Percentiles rank a stretch among this genome's conserved stretches.
These are phyloP conservation scores for Boechera stricta DNA, from an alignment of 345 rosid genomes.

Conservation along the genomic window DNA sequence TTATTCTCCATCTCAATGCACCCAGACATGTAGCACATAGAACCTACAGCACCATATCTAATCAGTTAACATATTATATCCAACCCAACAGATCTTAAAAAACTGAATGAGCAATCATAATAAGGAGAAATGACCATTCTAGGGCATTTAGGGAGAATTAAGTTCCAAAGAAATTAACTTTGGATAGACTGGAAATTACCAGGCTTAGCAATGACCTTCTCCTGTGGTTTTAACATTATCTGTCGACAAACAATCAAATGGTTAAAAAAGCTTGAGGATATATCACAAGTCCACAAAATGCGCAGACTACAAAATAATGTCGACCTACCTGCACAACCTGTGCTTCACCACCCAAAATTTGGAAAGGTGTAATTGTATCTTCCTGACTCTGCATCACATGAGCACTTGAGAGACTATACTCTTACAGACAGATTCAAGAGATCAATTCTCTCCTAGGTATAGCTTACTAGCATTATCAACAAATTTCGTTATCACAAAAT, in stretches of 20 bases:
- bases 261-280: background rate
- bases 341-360: conserved; percentile 98
- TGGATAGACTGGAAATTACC: conserved; percentile 51
- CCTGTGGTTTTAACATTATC: conserved; percentile 96
- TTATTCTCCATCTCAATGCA: conserved; percentile 88
- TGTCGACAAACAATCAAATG: conserved; percentile 40
- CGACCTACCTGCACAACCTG: conserved; percentile 88
- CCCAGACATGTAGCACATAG: conserved; percentile 98
- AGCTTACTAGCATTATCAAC: background rate
- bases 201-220: conserved; percentile 81
- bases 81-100: background rate
- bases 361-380: conserved; percentile 84
- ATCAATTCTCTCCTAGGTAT: background rate
- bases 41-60: conserved; percentile 50
- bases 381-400: conserved; percentile 71
- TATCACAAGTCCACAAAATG: background rate
- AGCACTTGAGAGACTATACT: conserved; percentile 8
- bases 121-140: background rate
- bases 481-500: background rate
- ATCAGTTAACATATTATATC: background rate
- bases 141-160: background rate
- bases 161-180: background rate
- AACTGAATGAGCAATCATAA: background rate
- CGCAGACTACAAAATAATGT: background rate
- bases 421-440: background rate